Base-by-base conservation (phyloP, 805 yeast genomes). In the Schwanniomyces vanrijiae region DNA sequence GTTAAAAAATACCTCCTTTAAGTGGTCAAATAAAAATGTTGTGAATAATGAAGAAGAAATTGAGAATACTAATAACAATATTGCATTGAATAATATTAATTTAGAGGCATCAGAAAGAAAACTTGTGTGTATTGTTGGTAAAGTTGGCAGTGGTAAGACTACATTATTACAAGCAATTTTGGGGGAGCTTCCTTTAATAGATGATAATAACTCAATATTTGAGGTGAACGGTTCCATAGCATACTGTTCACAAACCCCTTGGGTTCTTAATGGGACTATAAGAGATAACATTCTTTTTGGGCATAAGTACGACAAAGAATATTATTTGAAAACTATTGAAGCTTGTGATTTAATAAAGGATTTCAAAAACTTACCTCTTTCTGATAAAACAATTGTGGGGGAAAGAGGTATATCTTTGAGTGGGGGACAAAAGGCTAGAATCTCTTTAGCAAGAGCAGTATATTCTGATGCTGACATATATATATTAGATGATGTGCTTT, bases 341-440 rank as follows among this genome's bases (percentile, higher is more conserved):
- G 75, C 75, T 4, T 71, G 76, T 55, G 65, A 69, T 46, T 61
- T 71, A 22, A 26, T 56, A 4, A 53, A 69, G 16, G 76, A 71
- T 49, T 63, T 71, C 45, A 58, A 56, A 19, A 51, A 58, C 4
- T 60, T 71, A 40, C 72, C 76, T 2, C 74, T 71, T 53, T 73
- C 71, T 24, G 76, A 71, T 53, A 56, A 52, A 38, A 71, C 76
- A n/a, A 58, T 65, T 41, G 76, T 71, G 11, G 76, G 76, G 5
- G 75, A 71, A 47, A 71, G 71, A 52, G 76, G 76, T 25, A 68
- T 71, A 37, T 67, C 76, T 2, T 55, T 71, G 21, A 64, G 71
- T 44, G 76, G 76, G 2, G 76, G 76, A 24, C 76, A 71, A 51
- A 71, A 71, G 49, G 76, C 76, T 2, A 59, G 76, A 29, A 56